phyloP scores from a whole-genome alignment of 2,329 filamentous ascomycete genomes.

The Metarhizium anisopliae region DNA sequence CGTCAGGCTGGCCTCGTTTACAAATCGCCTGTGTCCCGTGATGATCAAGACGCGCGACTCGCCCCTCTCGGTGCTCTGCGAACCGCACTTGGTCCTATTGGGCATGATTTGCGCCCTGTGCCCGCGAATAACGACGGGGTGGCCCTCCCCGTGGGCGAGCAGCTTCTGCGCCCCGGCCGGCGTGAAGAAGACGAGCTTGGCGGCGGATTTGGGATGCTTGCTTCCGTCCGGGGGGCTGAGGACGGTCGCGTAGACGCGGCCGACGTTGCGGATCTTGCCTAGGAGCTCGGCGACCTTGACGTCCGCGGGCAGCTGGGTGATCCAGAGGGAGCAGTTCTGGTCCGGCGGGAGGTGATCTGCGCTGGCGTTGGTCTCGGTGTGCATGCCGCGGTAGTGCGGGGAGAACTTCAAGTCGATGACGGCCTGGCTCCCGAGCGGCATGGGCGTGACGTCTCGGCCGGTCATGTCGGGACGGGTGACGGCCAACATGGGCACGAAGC shows the following conservation, averaged over 20 bases:
- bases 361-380: conserved; percentile 26
- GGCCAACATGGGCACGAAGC: conserved; percentile 15
- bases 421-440: conserved; percentile 1
- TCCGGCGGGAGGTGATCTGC: conserved; percentile 19
- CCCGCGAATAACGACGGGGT: conserved; percentile 27
- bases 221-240: conserved; percentile 38
- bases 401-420: conserved; percentile 18
- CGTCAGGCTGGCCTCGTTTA: conserved; percentile 31
- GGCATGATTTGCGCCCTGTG: conserved; percentile 29
- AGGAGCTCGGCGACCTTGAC: conserved; percentile 36
- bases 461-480: conserved; percentile 11
- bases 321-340: conserved; percentile 42
- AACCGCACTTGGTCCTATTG: conserved; percentile 39
- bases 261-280: conserved; percentile 31
- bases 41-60: conserved; percentile 42
- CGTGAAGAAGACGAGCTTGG: conserved; percentile 42
- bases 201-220: conserved; percentile 29
- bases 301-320: conserved; percentile 39
- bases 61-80: conserved; percentile 17
- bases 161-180: conserved; percentile 26
- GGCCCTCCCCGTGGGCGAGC: conserved; percentile 12
- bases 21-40: conserved; percentile 32
- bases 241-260: conserved; percentile 41
- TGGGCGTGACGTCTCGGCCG: conserved; percentile 4
- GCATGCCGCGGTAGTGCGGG: conserved; percentile 26